These are phyloP conservation scores for Leishmania guyanensis DNA, from an alignment of 208 protist species.

Conservation along the genomic window DNA sequence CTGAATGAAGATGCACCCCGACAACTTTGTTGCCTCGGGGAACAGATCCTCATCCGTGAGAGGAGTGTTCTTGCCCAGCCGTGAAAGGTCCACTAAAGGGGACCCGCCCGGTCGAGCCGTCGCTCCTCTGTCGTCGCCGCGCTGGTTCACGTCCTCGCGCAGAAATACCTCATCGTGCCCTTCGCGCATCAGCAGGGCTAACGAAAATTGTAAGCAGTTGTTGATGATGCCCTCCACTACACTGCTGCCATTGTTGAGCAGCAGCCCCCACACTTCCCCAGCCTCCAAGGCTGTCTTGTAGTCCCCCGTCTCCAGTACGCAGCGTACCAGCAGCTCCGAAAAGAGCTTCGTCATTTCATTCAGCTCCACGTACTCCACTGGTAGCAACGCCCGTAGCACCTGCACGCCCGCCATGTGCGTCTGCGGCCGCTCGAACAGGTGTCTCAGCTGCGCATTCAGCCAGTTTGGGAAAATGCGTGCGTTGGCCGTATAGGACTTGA, in stretches of 20 bases:
- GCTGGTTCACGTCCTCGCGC: conserved; percentile 9
- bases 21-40: conserved; percentile 53
- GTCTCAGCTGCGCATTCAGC: conserved; percentile 72
- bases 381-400: conserved; percentile 64
- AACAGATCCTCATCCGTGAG: conserved; percentile 21
- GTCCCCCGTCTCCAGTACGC: conserved; percentile 56
- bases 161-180: conserved; percentile 46
- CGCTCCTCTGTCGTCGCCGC: conserved; percentile 2
- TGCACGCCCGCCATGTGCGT: conserved; percentile 72
- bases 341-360: conserved; percentile 81
- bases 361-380: conserved; percentile 80
- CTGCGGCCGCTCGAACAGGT: conserved; percentile 65
- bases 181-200: conserved; percentile 45
- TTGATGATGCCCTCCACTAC: conserved; percentile 74
- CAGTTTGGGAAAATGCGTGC: conserved; percentile 58
- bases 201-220: conserved; percentile 62
- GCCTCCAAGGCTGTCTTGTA: conserved; percentile 47
- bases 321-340: conserved; percentile 63
- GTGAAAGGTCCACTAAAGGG: conserved; percentile 2
- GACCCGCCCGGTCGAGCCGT: background rate
- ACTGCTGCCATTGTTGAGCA: conserved; percentile 77
- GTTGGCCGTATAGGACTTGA: conserved; percentile 52
- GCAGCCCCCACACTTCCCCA: conserved; percentile 76
- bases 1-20: conserved; percentile 72
- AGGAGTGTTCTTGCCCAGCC: background rate